Evolutionary conservation across 805 yeast genomes (phyloP).

Genomic region (Metschnikowia arizonensis): DNA sequence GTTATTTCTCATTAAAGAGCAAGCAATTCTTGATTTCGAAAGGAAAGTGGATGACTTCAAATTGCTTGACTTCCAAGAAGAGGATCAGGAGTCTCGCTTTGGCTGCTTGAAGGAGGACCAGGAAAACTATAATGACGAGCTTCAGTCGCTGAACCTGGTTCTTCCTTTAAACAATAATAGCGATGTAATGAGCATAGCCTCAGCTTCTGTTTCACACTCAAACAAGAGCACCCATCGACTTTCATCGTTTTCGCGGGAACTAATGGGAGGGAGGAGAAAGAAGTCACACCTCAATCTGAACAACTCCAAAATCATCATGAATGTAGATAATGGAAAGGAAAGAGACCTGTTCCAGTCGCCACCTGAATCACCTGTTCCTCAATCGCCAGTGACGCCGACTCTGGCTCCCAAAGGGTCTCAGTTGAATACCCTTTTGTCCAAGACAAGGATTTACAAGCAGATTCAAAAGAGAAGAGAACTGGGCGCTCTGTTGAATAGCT

Average conservation of each 20-base stretch:
- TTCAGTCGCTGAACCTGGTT: constrained; percentile 1
- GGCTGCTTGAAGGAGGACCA: constrained; percentile 11
- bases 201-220: constrained; percentile 3
- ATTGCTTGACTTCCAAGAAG: constrained; percentile 18
- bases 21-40: constrained; percentile 27
- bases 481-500: constrained; percentile 17
- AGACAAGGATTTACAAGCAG: constrained; percentile 34
- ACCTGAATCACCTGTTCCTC: constrained; percentile 1
- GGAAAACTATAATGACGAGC: constrained; percentile 11
- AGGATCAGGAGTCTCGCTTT: constrained; percentile 3
- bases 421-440: constrained; percentile 25
- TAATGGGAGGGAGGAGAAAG: constrained; percentile 11
- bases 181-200: constrained; percentile 3
- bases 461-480: constrained; percentile 37
- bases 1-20: constrained; percentile 23
- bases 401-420: constrained; percentile 8
- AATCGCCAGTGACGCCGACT: constrained; percentile 3
- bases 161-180: not conserved
- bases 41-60: constrained; percentile 32
- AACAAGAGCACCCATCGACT: constrained; percentile 5
- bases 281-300: constrained; percentile 12
- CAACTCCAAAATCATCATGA: not conserved
- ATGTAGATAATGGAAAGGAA: not conserved
- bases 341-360: not conserved
- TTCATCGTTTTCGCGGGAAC: constrained; percentile 14